Evolutionary conservation across 2,329 filamentous ascomycete species (phyloP), one percentile per base, ranked within the genome.

Genomic region (Metarhizium brunneum): DNA sequence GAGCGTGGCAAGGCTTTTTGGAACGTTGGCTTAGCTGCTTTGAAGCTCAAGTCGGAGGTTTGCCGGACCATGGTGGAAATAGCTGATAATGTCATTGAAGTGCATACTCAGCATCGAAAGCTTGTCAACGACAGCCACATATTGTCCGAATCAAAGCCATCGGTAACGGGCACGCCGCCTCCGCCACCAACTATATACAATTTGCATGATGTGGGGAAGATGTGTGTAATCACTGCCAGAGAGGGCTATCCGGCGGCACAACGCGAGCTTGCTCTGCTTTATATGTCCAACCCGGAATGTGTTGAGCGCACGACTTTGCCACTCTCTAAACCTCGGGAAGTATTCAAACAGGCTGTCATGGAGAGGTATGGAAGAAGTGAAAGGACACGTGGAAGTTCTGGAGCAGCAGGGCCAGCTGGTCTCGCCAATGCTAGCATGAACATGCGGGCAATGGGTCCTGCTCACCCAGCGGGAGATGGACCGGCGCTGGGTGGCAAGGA

Each of bases 201-300:
- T 56, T 83, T 94, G 66, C 79, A 84, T 47, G 90, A 96, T 67
- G 92, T 91, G 0, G 92, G 88, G 2, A 84, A 82, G 62, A 94
- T 97, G 85, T 90, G 90, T 78, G 87, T 90, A 59, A 94, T 96
- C 66, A 92, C 92, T 1, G 94, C 94, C 16, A 94, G 92, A 68
- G 94, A 99, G 71, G 92, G 92, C 43, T 70, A 69, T 49, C 81
- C 91, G 0, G 88, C 89, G 13, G 92, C 92, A 5, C 92, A 97
- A 73, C 85, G 94, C 52, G 94, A 99, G 72, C 80, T 99, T 16
- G 94, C 89, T 2, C 88, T 96, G 59, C 87, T 97, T 64, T 97
- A 96, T 68, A 81, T 99, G 43, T 94, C 90, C 0, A 88, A 95
- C 62, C 92, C 94, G 0, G 90, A 96, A 67, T 81, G 94, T 16